phyloP scores from a whole-genome alignment of 2,329 filamentous ascomycete genomes.

The Magnaporthales sp. region DNA sequence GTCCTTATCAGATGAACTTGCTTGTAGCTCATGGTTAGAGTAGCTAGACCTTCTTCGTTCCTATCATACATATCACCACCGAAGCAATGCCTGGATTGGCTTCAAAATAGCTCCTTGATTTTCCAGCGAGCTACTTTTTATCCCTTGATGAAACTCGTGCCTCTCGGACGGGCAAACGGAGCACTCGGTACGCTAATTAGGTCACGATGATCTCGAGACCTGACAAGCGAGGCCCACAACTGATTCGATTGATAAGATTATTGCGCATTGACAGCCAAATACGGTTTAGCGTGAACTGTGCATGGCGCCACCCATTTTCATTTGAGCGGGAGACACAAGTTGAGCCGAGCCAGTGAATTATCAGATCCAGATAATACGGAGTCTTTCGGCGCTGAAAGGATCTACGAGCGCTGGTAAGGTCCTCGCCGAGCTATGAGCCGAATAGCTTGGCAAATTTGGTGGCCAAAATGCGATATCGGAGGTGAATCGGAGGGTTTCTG shows the following conservation, averaged over 20 bases:
- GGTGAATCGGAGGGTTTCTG: background rate
- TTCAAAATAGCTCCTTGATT: no score
- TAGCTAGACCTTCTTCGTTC: background rate
- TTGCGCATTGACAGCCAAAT: constrained; percentile 4
- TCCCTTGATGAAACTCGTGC: background rate
- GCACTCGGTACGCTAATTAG: background rate
- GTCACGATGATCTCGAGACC: background rate
- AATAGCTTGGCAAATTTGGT: background rate
- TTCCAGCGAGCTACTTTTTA: background rate
- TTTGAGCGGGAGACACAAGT: background rate
- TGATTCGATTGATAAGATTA: constrained; percentile 20
- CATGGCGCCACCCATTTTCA: background rate
- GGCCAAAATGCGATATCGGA: background rate
- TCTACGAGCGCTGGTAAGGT: background rate
- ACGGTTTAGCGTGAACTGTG: background rate
- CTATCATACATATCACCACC: no score
- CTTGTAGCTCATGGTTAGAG: no score
- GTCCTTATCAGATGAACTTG: background rate
- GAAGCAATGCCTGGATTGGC: no score
- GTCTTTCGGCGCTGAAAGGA: background rate
- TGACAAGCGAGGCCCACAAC: background rate
- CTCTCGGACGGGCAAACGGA: background rate
- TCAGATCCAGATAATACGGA: no score
- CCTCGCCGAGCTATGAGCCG: background rate
- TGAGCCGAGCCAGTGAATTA: background rate